Conservation (phyloP, 352 stramenopile genomes). For the Pilasporangium apinafurcum region DNA sequence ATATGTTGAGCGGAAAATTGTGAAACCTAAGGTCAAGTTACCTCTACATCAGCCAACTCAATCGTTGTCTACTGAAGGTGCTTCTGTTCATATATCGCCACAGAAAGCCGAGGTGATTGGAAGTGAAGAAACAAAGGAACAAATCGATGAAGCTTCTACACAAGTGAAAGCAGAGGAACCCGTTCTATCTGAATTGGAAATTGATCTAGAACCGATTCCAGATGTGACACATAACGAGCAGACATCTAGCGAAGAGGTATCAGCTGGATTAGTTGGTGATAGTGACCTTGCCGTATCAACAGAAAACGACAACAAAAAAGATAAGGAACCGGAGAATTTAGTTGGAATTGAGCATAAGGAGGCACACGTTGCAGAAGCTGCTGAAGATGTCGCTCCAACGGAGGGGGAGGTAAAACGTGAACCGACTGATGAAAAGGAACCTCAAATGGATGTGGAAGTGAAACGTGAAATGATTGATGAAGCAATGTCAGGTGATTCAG, state of each 20-base stretch:
- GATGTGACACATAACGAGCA: too few relatives aligned
- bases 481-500: slow-evolving; percentile 5
- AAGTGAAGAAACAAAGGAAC: background rate
- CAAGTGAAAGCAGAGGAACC: background rate
- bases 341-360: too few relatives aligned
- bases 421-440: slow-evolving; percentile 7
- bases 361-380: too few relatives aligned
- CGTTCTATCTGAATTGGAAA: too few relatives aligned
- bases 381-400: too few relatives aligned
- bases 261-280: too few relatives aligned
- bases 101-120: background rate
- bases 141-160: background rate
- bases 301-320: slow-evolving; percentile 8
- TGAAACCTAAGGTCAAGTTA: slow-evolving; percentile 5
- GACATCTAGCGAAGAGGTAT: slow-evolving; percentile 1
- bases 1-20: slow-evolving; percentile 14
- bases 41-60: too few relatives aligned
- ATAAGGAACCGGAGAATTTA: slow-evolving; percentile 10
- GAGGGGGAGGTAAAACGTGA: too few relatives aligned
- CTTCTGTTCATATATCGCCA: background rate
- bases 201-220: background rate
- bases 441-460: slow-evolving; percentile 2
- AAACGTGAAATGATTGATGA: slow-evolving; percentile 1
- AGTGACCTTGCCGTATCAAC: background rate
- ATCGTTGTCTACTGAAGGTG: background rate